These are phyloP conservation scores for Elongisporangium undulatum DNA, from an alignment of 352 stramenopile species.

Conservation along the genomic window DNA sequence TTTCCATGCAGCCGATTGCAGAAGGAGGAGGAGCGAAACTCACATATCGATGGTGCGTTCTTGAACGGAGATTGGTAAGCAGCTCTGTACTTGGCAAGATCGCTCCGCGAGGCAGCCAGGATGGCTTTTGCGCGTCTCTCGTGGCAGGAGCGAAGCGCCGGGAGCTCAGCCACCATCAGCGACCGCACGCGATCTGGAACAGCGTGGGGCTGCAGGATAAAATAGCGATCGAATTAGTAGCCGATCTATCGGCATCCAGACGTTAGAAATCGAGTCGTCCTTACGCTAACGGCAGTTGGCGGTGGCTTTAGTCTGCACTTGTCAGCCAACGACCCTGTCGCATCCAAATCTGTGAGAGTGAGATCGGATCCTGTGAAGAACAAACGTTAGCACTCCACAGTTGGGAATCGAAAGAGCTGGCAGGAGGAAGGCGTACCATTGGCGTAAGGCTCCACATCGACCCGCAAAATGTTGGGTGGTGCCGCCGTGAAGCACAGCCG, in stretches of 20 bases:
- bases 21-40: neutral
- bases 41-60: neutral
- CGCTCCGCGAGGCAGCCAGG: neutral
- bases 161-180: neutral
- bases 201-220: neutral
- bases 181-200: constrained; percentile 1
- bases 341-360: neutral
- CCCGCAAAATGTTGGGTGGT: neutral
- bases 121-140: neutral
- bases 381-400: neutral
- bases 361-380: neutral
- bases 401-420: neutral
- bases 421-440: neutral
- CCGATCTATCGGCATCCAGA: neutral
- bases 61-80: neutral
- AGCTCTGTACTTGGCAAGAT: neutral
- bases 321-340: neutral
- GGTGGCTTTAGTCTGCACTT: constrained; percentile 3
- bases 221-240: neutral
- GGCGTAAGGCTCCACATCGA: neutral
- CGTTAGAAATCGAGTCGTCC: neutral
- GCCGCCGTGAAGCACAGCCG: neutral
- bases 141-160: neutral
- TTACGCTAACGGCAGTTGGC: constrained; percentile 5
- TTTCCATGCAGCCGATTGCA: neutral